phyloP scores from a whole-genome alignment of 352 stramenopile genomes.

The Lagenidium giganteum region DNA sequence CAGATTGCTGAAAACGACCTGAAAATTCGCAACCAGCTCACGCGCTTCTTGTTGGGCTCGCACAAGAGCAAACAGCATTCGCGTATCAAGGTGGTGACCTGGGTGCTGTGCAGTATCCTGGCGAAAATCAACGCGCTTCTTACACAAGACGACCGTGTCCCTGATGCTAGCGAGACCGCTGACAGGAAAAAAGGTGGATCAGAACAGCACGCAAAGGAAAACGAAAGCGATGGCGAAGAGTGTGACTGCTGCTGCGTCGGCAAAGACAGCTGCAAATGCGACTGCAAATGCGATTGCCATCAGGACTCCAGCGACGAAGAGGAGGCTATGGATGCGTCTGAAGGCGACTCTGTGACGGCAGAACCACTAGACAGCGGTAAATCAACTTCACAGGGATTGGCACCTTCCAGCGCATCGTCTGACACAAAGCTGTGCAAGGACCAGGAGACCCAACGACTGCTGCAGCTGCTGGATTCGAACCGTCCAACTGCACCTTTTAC shows the following conservation, averaged over 20 bases:
- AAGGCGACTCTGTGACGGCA: too few species aligned
- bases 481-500: too few species aligned
- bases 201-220: conserved; percentile 15
- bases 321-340: too few species aligned
- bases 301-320: conserved; percentile 57
- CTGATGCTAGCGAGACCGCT: conserved; percentile 16
- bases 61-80: conserved; percentile 79
- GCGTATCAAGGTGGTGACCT: conserved; percentile 80
- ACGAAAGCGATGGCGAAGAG: conserved; percentile 38
- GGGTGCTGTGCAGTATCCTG: conserved; percentile 81
- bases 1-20: conserved; percentile 68
- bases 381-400: too few species aligned
- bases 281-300: conserved; percentile 77
- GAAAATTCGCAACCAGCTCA: conserved; percentile 77
- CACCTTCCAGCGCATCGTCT: too few species aligned
- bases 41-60: conserved; percentile 59
- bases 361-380: conserved; percentile 2
- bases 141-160: conserved; percentile 64
- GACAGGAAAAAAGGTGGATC: not conserved
- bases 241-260: conserved; percentile 38
- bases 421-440: too few species aligned
- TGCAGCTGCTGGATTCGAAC: too few species aligned
- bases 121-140: conserved; percentile 80
- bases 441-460: too few species aligned
- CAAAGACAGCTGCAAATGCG: conserved; percentile 24